Percentiles rank a stretch among this genome's conserved stretches.
Conservation (phyloP, 805 yeast genomes). For the Metschnikowia peoriensis region DNA sequence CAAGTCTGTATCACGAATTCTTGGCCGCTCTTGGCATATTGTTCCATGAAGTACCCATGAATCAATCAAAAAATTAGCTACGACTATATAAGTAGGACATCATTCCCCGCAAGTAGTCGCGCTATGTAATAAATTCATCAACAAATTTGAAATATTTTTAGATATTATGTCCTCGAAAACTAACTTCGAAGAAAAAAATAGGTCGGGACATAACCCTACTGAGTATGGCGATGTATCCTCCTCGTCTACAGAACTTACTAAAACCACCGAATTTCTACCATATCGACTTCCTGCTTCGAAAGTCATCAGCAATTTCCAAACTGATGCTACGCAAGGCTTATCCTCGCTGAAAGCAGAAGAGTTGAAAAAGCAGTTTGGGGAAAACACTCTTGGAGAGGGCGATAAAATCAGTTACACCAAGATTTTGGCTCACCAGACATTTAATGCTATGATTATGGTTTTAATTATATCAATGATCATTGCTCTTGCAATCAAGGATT, state of each 20-base stretch:
- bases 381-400: conserved; percentile 61
- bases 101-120: background rate
- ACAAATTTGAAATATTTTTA: background rate
- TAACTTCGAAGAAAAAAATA: background rate
- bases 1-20: conserved; percentile 4
- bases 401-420: conserved; percentile 50
- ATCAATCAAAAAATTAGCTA: background rate
- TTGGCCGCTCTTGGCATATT: conserved; percentile 15
- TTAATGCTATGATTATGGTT: conserved; percentile 78
- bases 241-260: conserved; percentile 10
- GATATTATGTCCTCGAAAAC: conserved; percentile 1
- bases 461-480: conserved; percentile 66
- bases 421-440: conserved; percentile 63
- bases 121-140: background rate
- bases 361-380: conserved; percentile 43
- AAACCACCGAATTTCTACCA: conserved; percentile 18
- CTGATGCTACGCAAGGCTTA: conserved; percentile 51
- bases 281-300: conserved; percentile 34
- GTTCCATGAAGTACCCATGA: conserved; percentile 10
- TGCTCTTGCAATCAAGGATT: conserved; percentile 69
- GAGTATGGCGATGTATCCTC: conserved; percentile 12
- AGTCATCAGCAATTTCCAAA: conserved; percentile 37
- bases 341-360: conserved; percentile 22
- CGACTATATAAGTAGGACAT: conserved; percentile 4
- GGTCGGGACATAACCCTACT: conserved; percentile 1